These are phyloP conservation scores for Fusarium sp. DNA, from an alignment of 2,329 filamentous ascomycete species.

Conservation along the genomic window DNA sequence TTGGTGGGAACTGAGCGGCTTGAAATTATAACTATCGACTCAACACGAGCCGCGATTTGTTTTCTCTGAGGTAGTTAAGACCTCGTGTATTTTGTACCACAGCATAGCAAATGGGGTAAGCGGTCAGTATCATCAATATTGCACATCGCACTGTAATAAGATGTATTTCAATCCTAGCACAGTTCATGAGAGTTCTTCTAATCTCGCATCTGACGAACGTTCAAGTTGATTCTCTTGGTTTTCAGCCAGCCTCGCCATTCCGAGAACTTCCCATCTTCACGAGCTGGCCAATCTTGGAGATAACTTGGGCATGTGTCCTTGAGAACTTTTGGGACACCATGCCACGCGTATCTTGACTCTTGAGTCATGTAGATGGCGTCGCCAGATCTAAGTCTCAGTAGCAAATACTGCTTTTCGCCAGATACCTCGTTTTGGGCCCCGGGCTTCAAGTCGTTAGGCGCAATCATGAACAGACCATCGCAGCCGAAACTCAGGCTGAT, in stretches of 20 bases:
- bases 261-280: slow-evolving; percentile 62
- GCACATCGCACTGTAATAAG: neutral
- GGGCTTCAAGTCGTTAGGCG: slow-evolving; percentile 61
- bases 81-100: neutral
- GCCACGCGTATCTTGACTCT: slow-evolving; percentile 88
- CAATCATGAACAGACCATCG: slow-evolving; percentile 88
- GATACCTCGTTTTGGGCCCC: slow-evolving; percentile 32
- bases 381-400: slow-evolving; percentile 80
- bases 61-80: neutral
- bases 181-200: slow-evolving; percentile 36
- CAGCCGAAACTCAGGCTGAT: slow-evolving; percentile 91
- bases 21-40: neutral
- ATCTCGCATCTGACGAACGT: slow-evolving; percentile 87
- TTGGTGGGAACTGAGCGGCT: neutral
- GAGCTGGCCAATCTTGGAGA: slow-evolving; percentile 78
- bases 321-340: slow-evolving; percentile 90
- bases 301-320: slow-evolving; percentile 80
- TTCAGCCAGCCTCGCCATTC: slow-evolving; percentile 89
- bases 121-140: neutral
- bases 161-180: neutral
- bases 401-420: slow-evolving; percentile 61
- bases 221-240: slow-evolving; percentile 88
- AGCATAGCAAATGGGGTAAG: slow-evolving; percentile 5
- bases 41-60: neutral
- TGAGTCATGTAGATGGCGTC: slow-evolving; percentile 92